Evolutionary conservation across 202 grass and related monocot species (phyloP), one percentile per base, ranked within the genome.

Genomic region (Alloteropsis angusta): DNA sequence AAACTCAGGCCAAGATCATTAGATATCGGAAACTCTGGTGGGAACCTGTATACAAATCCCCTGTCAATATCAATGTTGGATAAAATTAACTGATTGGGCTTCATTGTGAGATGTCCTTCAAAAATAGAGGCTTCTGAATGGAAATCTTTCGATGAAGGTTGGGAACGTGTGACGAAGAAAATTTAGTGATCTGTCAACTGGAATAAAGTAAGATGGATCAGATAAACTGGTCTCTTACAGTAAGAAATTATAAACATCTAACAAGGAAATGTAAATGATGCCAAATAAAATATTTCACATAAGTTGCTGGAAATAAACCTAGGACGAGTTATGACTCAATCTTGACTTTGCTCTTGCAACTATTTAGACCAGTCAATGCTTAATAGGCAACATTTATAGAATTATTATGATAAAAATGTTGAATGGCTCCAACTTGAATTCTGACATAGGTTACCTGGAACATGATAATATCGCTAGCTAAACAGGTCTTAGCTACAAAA

Each of bases 1-100:
- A 95, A 39, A 53, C 23, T 81, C 61, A 91, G 59, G 19, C 89
- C 86, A 39, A 96, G 82, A 52, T 82, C 89, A 73, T 88, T 85
- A 67, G 86, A 86, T 66, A 92, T 64, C 60, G 89, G 75, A 8
- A 83, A 84, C 53, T 99, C 96, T 58, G 84, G 55, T 1, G 80
- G 84, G n/a, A 93, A 85, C 78, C 81, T 84, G 48, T 87, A 60
- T 17, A 87, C 36, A 18, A 65, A 84, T 72, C 62, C 61, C 28
- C 77, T 80, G 71, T 77, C 85, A 84, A 89, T 73, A 77, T 84
- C 92, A 30, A 91, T 5, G 71, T 72, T 91, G 79, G 86, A 60
- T 18, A 89, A 74, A 19, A 89, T 64, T 35, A 86, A 74, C 80
- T 50, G 82, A 54, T 85, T 54, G 28, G 56, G 45, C 84, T 92